Percentiles rank a stretch among this genome's conserved stretches.
phyloP scores from a whole-genome alignment of 306 rosid species.

The Pachyrhizus erosus region DNA sequence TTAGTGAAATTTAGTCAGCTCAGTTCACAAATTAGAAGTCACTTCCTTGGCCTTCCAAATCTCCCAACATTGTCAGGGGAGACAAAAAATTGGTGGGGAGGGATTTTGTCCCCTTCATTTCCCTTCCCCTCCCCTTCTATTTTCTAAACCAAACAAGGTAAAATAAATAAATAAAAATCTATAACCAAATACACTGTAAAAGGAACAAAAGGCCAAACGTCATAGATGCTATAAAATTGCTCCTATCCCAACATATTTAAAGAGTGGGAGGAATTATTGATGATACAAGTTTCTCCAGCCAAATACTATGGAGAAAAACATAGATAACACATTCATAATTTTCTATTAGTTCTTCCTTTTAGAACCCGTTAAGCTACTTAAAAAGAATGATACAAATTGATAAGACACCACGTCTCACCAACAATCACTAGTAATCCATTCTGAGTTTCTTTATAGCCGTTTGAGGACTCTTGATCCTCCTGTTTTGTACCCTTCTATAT shows the following conservation, averaged over 20 bases:
- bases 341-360: not conserved
- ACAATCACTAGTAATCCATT: not conserved
- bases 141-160: not conserved
- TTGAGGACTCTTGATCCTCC: slow-evolving; percentile 7
- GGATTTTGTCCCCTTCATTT: not conserved
- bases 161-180: not conserved
- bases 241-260: not conserved
- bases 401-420: not conserved
- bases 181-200: not conserved
- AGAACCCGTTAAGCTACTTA: not conserved
- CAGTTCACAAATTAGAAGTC: not conserved
- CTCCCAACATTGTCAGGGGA: not conserved
- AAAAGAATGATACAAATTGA: not conserved
- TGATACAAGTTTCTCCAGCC: not conserved
- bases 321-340: not conserved
- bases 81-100: not conserved
- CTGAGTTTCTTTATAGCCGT: not conserved
- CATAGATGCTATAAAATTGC: not conserved
- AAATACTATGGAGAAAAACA: slow-evolving; percentile 9
- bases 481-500: not conserved
- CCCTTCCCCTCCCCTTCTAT: not conserved
- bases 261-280: not conserved
- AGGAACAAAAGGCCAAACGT: not conserved
- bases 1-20: not conserved
- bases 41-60: not conserved